Conservation (phyloP, 2,329 filamentous ascomycete species). For the Coniochaeta prunicola region DNA sequence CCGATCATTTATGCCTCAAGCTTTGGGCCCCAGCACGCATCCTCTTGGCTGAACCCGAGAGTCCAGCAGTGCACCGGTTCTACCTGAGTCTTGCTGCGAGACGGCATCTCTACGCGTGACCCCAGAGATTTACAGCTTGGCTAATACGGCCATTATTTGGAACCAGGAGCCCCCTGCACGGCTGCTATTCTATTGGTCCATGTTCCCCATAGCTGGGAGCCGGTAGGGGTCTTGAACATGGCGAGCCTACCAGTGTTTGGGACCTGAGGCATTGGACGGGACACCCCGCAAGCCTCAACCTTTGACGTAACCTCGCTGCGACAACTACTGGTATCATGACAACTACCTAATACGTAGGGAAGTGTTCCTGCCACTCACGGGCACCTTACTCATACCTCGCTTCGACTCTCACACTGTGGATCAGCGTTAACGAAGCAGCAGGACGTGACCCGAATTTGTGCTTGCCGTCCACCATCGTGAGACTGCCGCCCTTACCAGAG, state of each 20-base stretch:
- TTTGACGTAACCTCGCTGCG: not conserved
- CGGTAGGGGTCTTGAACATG: not conserved
- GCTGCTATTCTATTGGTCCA: not conserved
- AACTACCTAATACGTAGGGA: not conserved
- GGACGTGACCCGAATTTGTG: not conserved
- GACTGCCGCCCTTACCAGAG: slow-evolving; percentile 1
- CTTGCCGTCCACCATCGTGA: slow-evolving; percentile 6
- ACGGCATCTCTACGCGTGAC: not conserved
- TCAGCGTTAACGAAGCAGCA: not conserved
- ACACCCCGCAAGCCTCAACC: not conserved
- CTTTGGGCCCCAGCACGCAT: not conserved
- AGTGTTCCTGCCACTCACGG: not conserved
- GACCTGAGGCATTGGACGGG: not conserved
- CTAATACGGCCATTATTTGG: not conserved
- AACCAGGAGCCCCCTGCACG: not conserved
- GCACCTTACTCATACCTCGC: not conserved
- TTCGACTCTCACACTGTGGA: not conserved
- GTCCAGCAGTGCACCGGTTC: not conserved
- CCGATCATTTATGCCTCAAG: not conserved
- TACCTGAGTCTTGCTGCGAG: not conserved
- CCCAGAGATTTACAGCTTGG: not conserved
- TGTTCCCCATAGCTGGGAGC: not conserved
- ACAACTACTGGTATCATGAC: not conserved
- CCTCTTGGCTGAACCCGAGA: not conserved
- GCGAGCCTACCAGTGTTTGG: not conserved